phyloP scores from a whole-genome alignment of 2,329 filamentous ascomycete species.

The Penicillium janthinellum region DNA sequence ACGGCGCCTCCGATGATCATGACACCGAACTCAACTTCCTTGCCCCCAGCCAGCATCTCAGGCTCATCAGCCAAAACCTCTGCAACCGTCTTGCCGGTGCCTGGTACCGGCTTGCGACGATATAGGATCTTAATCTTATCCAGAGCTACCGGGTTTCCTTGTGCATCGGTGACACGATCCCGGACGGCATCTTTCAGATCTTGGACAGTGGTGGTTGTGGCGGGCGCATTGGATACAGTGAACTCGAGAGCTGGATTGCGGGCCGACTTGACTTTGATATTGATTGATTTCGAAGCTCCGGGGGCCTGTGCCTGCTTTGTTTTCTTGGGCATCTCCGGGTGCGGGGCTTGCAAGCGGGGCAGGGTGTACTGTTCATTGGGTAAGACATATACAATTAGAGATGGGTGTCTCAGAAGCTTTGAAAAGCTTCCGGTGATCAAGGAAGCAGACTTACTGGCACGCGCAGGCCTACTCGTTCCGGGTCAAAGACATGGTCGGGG shows the following conservation, averaged over 20 bases:
- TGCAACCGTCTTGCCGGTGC: conserved; percentile 73
- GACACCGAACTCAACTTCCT: conserved; percentile 72
- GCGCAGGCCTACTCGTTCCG: conserved; percentile 73
- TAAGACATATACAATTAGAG: neutral
- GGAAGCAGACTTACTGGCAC: conserved; percentile 64
- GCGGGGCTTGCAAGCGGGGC: conserved; percentile 48
- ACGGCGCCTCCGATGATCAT: conserved; percentile 81
- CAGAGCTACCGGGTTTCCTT: conserved; percentile 41
- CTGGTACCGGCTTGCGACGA: conserved; percentile 81
- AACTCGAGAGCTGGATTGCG: conserved; percentile 74
- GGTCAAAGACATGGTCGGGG: conserved; percentile 88
- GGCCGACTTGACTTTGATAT: conserved; percentile 53
- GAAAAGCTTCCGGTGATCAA: neutral
- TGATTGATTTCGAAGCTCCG: conserved; percentile 45
- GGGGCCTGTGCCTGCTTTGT: conserved; percentile 35
- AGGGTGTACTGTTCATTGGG: conserved; percentile 45
- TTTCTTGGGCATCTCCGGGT: conserved; percentile 49
- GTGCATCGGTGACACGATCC: conserved; percentile 57
- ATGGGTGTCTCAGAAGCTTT: neutral
- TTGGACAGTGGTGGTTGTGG: conserved; percentile 71
- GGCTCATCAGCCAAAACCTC: conserved; percentile 67
- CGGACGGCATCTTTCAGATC: conserved; percentile 75
- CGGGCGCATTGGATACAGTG: conserved; percentile 60
- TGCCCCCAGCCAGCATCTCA: conserved; percentile 42
- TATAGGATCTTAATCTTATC: conserved; percentile 84